Evolutionary conservation across 2,329 filamentous ascomycete species (phyloP).

Genomic region (Fusarium coicis): DNA sequence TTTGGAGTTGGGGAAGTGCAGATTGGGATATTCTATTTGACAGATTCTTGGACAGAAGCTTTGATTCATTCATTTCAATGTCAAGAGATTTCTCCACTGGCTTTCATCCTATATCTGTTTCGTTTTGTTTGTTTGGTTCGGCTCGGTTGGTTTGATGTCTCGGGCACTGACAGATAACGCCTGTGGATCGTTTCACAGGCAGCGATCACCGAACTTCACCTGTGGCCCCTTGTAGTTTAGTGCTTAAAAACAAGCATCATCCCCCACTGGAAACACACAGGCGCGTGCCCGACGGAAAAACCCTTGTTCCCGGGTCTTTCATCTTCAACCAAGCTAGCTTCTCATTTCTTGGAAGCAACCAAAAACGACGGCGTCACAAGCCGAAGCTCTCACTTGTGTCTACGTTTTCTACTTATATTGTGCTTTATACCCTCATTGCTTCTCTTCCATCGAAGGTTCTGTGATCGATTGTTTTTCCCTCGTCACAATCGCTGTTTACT

Average conservation of each 20-base stretch:
- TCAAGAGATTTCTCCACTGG: not conserved
- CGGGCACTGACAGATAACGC: not conserved
- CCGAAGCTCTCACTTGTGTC: slow-evolving; percentile 19
- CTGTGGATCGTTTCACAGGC: not conserved
- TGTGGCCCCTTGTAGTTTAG: slow-evolving; percentile 23
- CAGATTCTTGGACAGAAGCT: slow-evolving; percentile 8
- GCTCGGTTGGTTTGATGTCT: not conserved
- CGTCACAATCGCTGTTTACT: slow-evolving; percentile 13
- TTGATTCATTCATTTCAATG: slow-evolving; percentile 14
- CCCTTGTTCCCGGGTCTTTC: slow-evolving; percentile 28
- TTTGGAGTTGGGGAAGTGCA: not conserved
- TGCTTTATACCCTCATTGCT: not conserved
- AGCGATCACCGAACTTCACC: not conserved
- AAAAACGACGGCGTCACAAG: slow-evolving; percentile 22
- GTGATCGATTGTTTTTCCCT: not conserved
- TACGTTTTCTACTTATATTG: not conserved
- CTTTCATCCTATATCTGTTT: not conserved
- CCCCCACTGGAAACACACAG: not conserved
- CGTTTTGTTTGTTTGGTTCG: not conserved
- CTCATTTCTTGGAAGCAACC: slow-evolving; percentile 19
- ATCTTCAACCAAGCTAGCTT: slow-evolving; percentile 13
- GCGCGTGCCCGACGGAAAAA: slow-evolving; percentile 38
- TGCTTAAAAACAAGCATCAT: slow-evolving; percentile 13
- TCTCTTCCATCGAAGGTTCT: not conserved
- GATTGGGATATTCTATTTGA: not conserved